Conservation (phyloP, 257 asterid genomes). For the Gynochthodes officinalis region DNA sequence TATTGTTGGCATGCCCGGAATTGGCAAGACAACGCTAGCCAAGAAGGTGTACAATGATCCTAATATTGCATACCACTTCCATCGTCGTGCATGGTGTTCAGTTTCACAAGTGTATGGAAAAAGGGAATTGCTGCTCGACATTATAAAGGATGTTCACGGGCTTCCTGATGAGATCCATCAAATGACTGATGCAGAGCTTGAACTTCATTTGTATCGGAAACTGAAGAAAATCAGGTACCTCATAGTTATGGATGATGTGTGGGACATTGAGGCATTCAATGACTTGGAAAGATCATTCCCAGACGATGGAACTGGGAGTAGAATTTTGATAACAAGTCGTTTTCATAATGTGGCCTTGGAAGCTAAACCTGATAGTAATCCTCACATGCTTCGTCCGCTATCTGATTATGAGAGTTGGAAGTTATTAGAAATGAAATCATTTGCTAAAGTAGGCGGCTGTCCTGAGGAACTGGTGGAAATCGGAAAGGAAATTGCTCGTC, state of each 20-base stretch:
- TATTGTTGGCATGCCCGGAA: not conserved
- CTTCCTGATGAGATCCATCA: conserved; percentile 1
- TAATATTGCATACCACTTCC: not conserved
- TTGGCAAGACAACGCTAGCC: not conserved
- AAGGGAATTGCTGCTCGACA: not conserved
- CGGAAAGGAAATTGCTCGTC: conserved; percentile 3
- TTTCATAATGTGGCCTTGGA: not conserved
- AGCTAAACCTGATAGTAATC: conserved; percentile 1
- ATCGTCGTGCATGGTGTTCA: not conserved
- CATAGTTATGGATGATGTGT: conserved; percentile 12
- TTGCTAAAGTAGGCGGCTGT: conserved; percentile 4
- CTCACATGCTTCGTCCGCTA: conserved; percentile 2
- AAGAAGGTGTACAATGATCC: not conserved
- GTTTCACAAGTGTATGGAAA: not conserved
- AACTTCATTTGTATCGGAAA: not conserved
- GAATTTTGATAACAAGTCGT: conserved; percentile 6
- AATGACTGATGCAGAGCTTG: conserved; percentile 6
- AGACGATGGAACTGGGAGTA: conserved; percentile 9
- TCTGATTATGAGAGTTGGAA: conserved; percentile 7
- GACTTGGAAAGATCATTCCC: not conserved
- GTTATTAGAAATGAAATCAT: not conserved
- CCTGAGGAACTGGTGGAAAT: conserved; percentile 2
- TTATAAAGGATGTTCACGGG: not conserved
- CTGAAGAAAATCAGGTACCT: not conserved
- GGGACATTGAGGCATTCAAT: conserved; percentile 3